Percentiles rank a stretch among this genome's conserved stretches.
These are phyloP conservation scores for Beauveria sp. DNA, from an alignment of 2,329 filamentous ascomycete genomes.

Conservation along the genomic window DNA sequence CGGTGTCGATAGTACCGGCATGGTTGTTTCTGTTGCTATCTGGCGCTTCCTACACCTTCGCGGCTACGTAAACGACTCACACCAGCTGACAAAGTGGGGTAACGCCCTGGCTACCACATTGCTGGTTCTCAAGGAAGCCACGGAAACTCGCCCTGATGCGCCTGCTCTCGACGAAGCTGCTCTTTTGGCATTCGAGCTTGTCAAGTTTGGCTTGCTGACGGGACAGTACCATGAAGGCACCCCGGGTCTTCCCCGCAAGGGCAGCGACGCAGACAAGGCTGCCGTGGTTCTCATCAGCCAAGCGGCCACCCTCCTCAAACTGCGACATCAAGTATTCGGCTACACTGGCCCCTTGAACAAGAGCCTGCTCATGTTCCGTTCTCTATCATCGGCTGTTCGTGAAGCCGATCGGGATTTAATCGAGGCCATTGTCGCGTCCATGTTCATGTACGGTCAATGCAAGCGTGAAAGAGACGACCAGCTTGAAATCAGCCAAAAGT, in stretches of 20 bases:
- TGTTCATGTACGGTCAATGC: conserved; percentile 76
- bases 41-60: conserved; percentile 88
- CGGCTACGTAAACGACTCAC: conserved; percentile 71
- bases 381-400: conserved; percentile 71
- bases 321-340: conserved; percentile 77
- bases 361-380: conserved; percentile 79
- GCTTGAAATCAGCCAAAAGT: conserved; percentile 65
- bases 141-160: conserved; percentile 35
- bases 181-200: conserved; percentile 77
- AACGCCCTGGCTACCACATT: conserved; percentile 67
- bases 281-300: conserved; percentile 79
- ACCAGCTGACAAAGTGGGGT: conserved; percentile 79
- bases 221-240: conserved; percentile 53
- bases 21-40: conserved; percentile 63
- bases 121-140: conserved; percentile 49
- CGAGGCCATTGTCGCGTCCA: conserved; percentile 71
- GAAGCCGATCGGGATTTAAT: conserved; percentile 73
- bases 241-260: conserved; percentile 48
- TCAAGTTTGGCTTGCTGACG: conserved; percentile 72
- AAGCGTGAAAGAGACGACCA: conserved; percentile 61
- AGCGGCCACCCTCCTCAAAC: conserved; percentile 72
- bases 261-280: conserved; percentile 63
- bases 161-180: conserved; percentile 63
- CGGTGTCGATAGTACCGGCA: conserved; percentile 58
- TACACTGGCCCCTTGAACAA: conserved; percentile 93